A percentile compares a stretch with the other conserved stretches of the same genome.
Evolutionary conservation across 768 basidiomycete genomes (phyloP).

Genomic region (Tricholoma sp.): DNA sequence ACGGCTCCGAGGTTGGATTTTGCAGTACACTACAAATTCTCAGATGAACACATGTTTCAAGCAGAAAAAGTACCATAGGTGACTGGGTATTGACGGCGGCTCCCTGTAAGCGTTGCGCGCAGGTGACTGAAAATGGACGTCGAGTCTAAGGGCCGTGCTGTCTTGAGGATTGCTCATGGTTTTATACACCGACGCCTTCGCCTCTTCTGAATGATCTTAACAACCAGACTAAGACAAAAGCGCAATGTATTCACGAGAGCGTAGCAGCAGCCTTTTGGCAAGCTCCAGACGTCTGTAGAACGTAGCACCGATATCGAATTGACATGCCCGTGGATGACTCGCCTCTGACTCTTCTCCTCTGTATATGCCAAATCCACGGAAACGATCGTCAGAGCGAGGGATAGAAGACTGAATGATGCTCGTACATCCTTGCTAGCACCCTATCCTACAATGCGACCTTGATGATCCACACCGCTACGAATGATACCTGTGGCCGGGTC

Average conservation of each 20-base stretch:
- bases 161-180: no score
- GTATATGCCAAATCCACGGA: not conserved
- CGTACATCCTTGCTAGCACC: slow-evolving; percentile 92
- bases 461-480: slow-evolving; percentile 87
- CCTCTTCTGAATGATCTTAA: no score
- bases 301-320: slow-evolving; percentile 95
- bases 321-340: slow-evolving; percentile 75
- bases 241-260: slow-evolving; percentile 66
- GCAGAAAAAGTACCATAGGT: no score
- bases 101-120: no score
- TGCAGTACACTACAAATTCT: no score
- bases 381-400: not conserved
- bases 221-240: not conserved
- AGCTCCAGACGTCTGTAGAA: slow-evolving; percentile 86
- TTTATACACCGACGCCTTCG: no score
- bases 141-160: no score
- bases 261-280: slow-evolving; percentile 90
- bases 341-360: slow-evolving; percentile 38
- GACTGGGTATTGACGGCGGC: no score
- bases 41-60: no score
- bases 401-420: slow-evolving; percentile 2
- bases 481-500: slow-evolving; percentile 92
- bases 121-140: no score
- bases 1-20: no score
- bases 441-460: slow-evolving; percentile 89